Conservation (phyloP, 2,329 filamentous ascomycete genomes). For the Fusarium veterinarium region DNA sequence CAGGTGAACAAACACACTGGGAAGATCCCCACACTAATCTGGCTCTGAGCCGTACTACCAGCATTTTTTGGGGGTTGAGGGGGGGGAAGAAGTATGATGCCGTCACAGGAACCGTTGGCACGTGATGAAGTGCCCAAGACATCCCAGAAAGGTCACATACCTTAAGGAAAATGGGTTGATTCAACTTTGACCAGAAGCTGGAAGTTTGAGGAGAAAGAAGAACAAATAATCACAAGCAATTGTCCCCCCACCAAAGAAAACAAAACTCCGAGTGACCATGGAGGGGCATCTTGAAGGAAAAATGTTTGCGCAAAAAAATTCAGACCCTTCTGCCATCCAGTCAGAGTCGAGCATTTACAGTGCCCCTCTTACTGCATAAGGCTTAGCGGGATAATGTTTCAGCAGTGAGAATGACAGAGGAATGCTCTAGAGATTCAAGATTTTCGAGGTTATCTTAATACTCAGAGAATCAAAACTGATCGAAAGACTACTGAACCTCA, state of each 20-base stretch:
- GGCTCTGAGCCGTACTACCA: conserved; percentile 27
- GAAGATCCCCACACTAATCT: conserved; percentile 39
- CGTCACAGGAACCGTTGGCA: conserved; percentile 16
- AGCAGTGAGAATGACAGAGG: not conserved
- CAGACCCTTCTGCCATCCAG: conserved; percentile 39
- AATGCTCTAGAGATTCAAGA: not conserved
- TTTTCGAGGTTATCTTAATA: not conserved
- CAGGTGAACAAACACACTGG: conserved; percentile 26
- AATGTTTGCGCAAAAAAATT: conserved; percentile 39
- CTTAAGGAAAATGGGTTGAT: conserved; percentile 13
- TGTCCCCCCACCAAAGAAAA: conserved; percentile 36
- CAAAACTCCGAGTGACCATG: conserved; percentile 32
- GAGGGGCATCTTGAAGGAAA: conserved; percentile 40
- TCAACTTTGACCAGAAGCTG: conserved; percentile 27
- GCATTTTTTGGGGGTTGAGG: conserved; percentile 12
- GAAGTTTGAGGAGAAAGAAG: conserved; percentile 28
- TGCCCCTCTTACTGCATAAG: conserved; percentile 49
- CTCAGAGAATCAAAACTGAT: no score
- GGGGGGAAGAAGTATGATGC: conserved; percentile 4
- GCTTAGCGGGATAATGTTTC: conserved; percentile 39
- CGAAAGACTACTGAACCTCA: not conserved
- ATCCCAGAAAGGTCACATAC: conserved; percentile 17
- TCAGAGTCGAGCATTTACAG: conserved; percentile 20
- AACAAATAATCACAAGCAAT: conserved; percentile 22
- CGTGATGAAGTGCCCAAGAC: conserved; percentile 19